A percentile compares a stretch with the other conserved stretches of the same genome.
phyloP scores from a whole-genome alignment of 768 basidiomycete genomes.

The Kondoa malvinella region DNA sequence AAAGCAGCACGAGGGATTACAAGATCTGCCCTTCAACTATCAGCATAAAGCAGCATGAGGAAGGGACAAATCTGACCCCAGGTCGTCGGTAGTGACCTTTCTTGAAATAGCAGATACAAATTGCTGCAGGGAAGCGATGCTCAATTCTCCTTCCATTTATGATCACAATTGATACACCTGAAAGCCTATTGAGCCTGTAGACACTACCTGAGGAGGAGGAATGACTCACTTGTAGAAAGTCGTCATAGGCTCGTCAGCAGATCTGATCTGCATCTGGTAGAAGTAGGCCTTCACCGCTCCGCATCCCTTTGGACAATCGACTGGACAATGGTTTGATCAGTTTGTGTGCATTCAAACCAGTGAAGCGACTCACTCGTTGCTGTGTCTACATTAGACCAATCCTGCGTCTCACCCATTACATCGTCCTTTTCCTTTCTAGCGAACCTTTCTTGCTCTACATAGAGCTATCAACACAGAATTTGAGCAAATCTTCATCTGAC shows the following conservation, averaged over 20 bases:
- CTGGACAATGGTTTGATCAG: slow-evolving; percentile 1
- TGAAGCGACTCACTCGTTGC: slow-evolving; percentile 17
- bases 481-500: background rate
- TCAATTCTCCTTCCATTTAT: background rate
- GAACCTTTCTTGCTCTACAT: slow-evolving; percentile 76
- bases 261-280: slow-evolving; percentile 74
- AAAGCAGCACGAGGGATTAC: no score
- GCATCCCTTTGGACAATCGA: slow-evolving; percentile 47
- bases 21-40: no score
- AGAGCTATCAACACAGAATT: slow-evolving; percentile 37
- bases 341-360: background rate
- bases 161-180: background rate
- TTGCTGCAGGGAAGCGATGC: no score
- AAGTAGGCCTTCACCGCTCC: slow-evolving; percentile 75
- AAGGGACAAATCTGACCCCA: no score
- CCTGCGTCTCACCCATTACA: slow-evolving; percentile 48
- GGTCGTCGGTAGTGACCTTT: no score
- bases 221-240: slow-evolving; percentile 26
- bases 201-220: background rate
- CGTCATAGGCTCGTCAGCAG: slow-evolving; percentile 26
- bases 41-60: no score
- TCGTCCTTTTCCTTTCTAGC: slow-evolving; percentile 88
- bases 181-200: background rate
- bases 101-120: no score
- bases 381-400: slow-evolving; percentile 19